Percentiles rank a stretch among this genome's conserved stretches.
These are phyloP conservation scores for Populus trichocarpa DNA, from an alignment of 441 rosid species.

Conservation along the genomic window DNA sequence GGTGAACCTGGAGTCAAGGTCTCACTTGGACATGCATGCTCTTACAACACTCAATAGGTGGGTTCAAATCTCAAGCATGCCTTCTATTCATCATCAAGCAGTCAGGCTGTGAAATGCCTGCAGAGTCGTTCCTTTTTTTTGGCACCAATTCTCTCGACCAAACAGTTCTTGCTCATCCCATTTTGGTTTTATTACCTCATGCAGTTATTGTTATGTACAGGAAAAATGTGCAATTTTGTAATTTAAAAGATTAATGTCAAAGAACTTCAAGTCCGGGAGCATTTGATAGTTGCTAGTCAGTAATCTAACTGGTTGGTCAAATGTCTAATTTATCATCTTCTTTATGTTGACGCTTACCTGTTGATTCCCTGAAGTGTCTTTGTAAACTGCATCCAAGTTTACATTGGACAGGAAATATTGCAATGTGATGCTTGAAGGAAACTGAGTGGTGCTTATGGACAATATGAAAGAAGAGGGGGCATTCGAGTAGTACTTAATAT, in stretches of 20 bases:
- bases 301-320: background rate
- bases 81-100: background rate
- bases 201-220: background rate
- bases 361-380: background rate
- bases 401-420: background rate
- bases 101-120: slow-evolving; percentile 7
- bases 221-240: background rate
- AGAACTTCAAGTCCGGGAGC: background rate
- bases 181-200: background rate
- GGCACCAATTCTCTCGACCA: background rate
- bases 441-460: background rate
- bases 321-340: background rate
- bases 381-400: background rate
- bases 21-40: background rate
- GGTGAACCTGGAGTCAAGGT: background rate
- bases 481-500: background rate
- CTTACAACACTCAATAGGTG: background rate
- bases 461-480: background rate
- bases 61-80: background rate
- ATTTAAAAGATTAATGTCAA: background rate
- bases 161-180: background rate
- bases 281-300: background rate
- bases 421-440: background rate
- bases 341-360: background rate
- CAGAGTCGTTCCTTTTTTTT: background rate